These are phyloP conservation scores for Fusarium sp. DNA, from an alignment of 2,329 filamentous ascomycete genomes.

Conservation along the genomic window DNA sequence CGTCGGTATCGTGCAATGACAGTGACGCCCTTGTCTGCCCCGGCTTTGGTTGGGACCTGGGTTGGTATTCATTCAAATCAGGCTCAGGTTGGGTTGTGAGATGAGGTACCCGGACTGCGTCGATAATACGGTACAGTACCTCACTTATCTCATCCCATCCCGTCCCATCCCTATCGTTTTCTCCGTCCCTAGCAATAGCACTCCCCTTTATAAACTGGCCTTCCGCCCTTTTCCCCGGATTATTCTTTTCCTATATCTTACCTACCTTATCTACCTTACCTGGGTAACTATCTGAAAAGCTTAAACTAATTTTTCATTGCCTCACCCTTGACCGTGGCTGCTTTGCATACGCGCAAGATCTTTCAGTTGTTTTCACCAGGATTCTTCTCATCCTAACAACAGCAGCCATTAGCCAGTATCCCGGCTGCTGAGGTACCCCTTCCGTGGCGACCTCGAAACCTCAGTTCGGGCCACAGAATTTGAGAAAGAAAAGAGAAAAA, in stretches of 20 bases:
- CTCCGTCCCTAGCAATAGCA: background rate
- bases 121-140: background rate
- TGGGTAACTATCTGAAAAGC: background rate
- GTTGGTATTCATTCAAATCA: conserved; percentile 15
- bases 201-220: conserved; percentile 21
- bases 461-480: conserved; percentile 4
- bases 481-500: background rate
- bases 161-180: conserved; percentile 17
- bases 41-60: conserved; percentile 14
- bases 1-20: conserved; percentile 23
- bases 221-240: conserved; percentile 24
- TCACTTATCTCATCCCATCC: conserved; percentile 26
- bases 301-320: conserved; percentile 4
- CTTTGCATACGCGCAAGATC: background rate
- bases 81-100: conserved; percentile 23
- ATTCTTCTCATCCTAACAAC: background rate
- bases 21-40: conserved; percentile 31
- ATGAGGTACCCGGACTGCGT: conserved; percentile 11
- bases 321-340: background rate
- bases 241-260: background rate
- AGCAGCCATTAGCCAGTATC: background rate
- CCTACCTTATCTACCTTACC: background rate
- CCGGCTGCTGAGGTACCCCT: background rate
- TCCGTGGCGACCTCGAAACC: background rate
- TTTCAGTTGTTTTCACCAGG: conserved; percentile 19